A percentile compares a stretch with the other conserved stretches of the same genome.
Evolutionary conservation across 306 rosid species (phyloP).

Genomic region (Prunus salicina): DNA sequence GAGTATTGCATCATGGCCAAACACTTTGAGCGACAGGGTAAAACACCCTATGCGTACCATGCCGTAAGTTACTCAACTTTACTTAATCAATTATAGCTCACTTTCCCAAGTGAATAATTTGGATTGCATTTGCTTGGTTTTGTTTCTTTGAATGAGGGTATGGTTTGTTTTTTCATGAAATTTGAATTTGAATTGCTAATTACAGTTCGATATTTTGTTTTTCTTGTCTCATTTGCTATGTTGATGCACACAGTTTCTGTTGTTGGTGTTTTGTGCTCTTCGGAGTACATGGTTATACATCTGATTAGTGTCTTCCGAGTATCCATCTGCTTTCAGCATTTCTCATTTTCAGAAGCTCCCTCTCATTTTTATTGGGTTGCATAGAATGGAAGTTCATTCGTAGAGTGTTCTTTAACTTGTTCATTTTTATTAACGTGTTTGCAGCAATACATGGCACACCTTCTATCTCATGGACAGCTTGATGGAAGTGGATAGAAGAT

Average conservation of each 20-base stretch:
- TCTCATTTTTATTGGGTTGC: not conserved
- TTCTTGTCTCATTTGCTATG: not conserved
- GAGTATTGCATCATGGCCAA: constrained; percentile 88
- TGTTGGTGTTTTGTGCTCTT: not conserved
- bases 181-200: not conserved
- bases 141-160: not conserved
- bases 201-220: not conserved
- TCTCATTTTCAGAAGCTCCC: not conserved
- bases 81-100: not conserved
- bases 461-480: constrained; percentile 79
- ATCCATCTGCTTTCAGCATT: not conserved
- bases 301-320: no score
- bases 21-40: constrained; percentile 90
- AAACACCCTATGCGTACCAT: constrained; percentile 86
- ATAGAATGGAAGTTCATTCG: not conserved
- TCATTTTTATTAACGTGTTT: constrained; percentile 17
- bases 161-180: not conserved
- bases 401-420: not conserved
- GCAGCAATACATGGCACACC: constrained; percentile 97
- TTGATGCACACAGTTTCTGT: not conserved
- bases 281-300: no score
- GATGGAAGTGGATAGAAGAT: constrained; percentile 66
- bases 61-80: constrained; percentile 52
- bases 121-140: not conserved
- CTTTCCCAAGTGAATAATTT: no score